Evolutionary conservation across 768 basidiomycete genomes (phyloP), one percentile per base, ranked within the genome.

Genomic region (Rhodocollybia butyracea): DNA sequence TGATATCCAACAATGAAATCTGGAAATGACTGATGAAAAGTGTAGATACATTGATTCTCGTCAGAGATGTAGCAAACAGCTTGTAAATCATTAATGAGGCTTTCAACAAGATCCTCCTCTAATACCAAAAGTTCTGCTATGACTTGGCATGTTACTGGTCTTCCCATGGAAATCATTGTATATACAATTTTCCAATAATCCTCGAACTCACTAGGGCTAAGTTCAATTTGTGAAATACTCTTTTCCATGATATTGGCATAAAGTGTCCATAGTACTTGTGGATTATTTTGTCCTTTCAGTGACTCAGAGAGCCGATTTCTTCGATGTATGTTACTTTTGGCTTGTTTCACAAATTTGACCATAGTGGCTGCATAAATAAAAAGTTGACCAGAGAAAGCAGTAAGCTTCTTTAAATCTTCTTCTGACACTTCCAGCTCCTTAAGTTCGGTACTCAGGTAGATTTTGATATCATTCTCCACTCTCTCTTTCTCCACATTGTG

Each of bases 311-410:
- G 3, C 27, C 29, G 6, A 27, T 17, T 30, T 40, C 29, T 39
- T 32, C 31, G 34, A 22, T 26, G 13, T 13, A 13, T 26, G 22
- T 22, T 12, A 11, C 31, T 38, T n/a, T 4, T 13, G 13, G 15
- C 39, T 17, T 27, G 21, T 12, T 42, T 40, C 1, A 52, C 19
- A 40, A 31, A 40, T 31, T 52, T 52, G 22, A 52, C 29, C 17
- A 42, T 29, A 19, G 51, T 52, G 12, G 51, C 51, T 11, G 51
- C 51, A 52, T 52, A 52, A 13, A 52, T 52, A 40, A 52, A 52
- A 5, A 52, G 29, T 21, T 31, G 39, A 19, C 51, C 51, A 40
- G 36, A 39, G 3, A 52, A 7, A 3, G 5, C 19, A 6, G 40
- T 31, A 6, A 52, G 12, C 1, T 40, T 39, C 2, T 52, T 5